Evolutionary conservation across 2,329 filamentous ascomycete species (phyloP), one percentile per base, ranked within the genome.

Genomic region (Aspergillus tubingensis): DNA sequence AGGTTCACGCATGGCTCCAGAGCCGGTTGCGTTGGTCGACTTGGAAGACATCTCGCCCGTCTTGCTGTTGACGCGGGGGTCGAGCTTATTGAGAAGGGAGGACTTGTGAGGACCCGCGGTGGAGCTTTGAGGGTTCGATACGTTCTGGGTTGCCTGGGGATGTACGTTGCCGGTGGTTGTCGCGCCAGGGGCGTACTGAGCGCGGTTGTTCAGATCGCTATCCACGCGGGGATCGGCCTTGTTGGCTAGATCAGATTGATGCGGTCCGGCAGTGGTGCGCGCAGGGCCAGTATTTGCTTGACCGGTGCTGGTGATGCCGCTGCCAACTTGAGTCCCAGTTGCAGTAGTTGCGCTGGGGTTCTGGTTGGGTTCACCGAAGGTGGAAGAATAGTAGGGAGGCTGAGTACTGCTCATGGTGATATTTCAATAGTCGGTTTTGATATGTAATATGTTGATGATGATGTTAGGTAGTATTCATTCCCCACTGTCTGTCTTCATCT

Each of bases 171-270:
- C 60, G 21, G 58, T 51, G 36, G 50, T 59, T 3, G 64, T 61
- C 13, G 54, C 57, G 47, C 65, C 47, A n/a, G 61, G 59, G 3
- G 58, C 62, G 54, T 69, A 65, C 61, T 67, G 64, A 13, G 62
- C 62, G 58, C 67, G 65, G 44, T 65, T 67, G 39, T 59, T 56
- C 30, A 49, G 41, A 21, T 59, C 62, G 15, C 59, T 61, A 23
- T 65, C 63, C n/a, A 65, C 54, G 23, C 62, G 62, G 39, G 77
- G 77, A 57, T 81, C 79, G 11, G 71, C 47, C 61, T 75, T 77
- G 65, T 81, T 81, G 32, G 71, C 70, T 10, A 66, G 41, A 38
- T 62, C 59, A 11, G 59, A 60, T 32, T 36, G 19, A 27, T 69
- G 68, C 10, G 62, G 65, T 8, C 67, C 65, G n/a, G 63, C 62